Evolutionary conservation across 352 stramenopile genomes (phyloP).

Genomic region (Globisporangium middletonii): DNA sequence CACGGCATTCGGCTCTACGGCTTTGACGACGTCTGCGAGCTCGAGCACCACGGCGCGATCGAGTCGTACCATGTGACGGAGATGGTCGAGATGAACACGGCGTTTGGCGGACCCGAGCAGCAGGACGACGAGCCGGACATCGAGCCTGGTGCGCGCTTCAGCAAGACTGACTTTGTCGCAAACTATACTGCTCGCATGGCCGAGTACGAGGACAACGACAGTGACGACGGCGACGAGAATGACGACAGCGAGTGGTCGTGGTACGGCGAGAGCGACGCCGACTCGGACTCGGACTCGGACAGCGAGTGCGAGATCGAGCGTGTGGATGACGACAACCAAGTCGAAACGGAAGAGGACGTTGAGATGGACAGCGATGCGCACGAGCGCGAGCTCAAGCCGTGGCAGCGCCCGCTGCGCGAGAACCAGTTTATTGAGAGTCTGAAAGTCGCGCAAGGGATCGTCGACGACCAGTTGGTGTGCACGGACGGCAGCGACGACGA

Average conservation of each 20-base stretch:
- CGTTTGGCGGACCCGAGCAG: conserved; percentile 16
- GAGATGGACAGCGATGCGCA: conserved; percentile 13
- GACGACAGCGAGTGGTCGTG: conserved; percentile 54
- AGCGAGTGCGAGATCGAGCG: conserved; percentile 12
- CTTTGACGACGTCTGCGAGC: conserved; percentile 68
- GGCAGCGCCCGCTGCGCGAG: conserved; percentile 16
- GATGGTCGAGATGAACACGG: conserved; percentile 44
- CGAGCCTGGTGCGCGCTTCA: conserved; percentile 39
- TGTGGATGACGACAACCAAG: not conserved
- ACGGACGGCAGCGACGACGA: conserved; percentile 29
- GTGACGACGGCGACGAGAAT: conserved; percentile 32
- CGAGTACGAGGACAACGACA: conserved; percentile 30
- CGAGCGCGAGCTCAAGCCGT: conserved; percentile 8
- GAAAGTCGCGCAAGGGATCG: conserved; percentile 31
- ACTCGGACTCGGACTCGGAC: conserved; percentile 24
- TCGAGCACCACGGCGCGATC: conserved; percentile 17
- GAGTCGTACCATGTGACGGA: conserved; percentile 64
- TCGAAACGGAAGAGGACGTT: conserved; percentile 11
- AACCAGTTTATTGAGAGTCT: conserved; percentile 43
- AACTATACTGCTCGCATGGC: conserved; percentile 46
- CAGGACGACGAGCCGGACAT: conserved; percentile 44
- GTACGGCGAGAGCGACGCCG: conserved; percentile 53
- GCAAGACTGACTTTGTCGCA: conserved; percentile 55
- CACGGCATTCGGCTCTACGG: conserved; percentile 73
- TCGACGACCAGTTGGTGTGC: conserved; percentile 37